phyloP scores from a whole-genome alignment of 805 yeast genomes.

The Spathaspora hagerdaliae region DNA sequence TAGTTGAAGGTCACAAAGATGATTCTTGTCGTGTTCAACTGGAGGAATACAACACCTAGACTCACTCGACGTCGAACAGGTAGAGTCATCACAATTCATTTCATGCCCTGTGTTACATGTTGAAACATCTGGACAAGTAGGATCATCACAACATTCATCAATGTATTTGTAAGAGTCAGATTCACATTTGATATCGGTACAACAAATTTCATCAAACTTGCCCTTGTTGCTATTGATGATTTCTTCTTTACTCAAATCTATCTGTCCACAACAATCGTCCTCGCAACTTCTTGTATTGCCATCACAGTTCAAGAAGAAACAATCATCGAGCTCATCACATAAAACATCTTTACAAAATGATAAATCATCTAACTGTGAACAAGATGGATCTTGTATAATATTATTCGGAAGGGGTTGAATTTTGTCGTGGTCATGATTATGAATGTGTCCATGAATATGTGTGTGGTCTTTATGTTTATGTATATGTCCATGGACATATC shows the following conservation, averaged over 20 bases:
- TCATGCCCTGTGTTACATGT: not conserved
- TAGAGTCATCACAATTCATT: not conserved
- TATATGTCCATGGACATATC: constrained; percentile 65
- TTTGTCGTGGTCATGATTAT: constrained; percentile 39
- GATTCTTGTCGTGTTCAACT: constrained; percentile 12
- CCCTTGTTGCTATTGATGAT: not conserved
- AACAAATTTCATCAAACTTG: constrained; percentile 4
- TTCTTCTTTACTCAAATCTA: not conserved
- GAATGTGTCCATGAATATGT: constrained; percentile 67
- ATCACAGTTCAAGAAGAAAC: constrained; percentile 35
- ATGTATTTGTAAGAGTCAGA: constrained; percentile 5
- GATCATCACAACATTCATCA: constrained; percentile 4
- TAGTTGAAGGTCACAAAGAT: constrained; percentile 25
- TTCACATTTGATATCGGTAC: constrained; percentile 4
- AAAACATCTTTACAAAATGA: constrained; percentile 36
- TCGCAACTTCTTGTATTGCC: constrained; percentile 6
- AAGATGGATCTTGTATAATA: constrained; percentile 9
- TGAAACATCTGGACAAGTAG: constrained; percentile 5
- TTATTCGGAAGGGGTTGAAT: constrained; percentile 1
- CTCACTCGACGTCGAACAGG: not conserved
- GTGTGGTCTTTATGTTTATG: constrained; percentile 60
- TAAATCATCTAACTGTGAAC: constrained; percentile 28
- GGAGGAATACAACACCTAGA: not conserved
- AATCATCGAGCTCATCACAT: constrained; percentile 42
- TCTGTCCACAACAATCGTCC: constrained; percentile 4